Evolutionary conservation across 1,139 yeast species (phyloP).

Genomic region (Chernovozyma aurita): DNA sequence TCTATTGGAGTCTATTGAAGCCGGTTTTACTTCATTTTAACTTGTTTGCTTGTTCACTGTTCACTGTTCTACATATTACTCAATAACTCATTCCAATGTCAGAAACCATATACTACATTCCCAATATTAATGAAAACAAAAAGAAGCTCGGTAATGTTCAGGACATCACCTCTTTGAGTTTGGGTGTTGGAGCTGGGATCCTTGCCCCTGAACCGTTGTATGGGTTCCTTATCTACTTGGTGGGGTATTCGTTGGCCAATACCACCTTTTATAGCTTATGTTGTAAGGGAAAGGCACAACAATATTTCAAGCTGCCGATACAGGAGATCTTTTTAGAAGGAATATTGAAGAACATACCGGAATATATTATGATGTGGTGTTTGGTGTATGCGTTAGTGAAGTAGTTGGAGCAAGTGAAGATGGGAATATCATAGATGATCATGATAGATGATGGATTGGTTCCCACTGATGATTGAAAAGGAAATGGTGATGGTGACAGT

Average conservation of each 20-base stretch:
- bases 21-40: too few relatives aligned
- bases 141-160: constrained; percentile 49
- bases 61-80: too few relatives aligned
- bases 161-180: constrained; percentile 60
- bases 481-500: too few relatives aligned
- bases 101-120: constrained; percentile 14
- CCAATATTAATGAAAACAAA: constrained; percentile 29
- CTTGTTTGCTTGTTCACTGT: too few relatives aligned
- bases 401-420: constrained; percentile 8
- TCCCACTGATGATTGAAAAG: too few relatives aligned
- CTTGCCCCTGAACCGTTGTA: constrained; percentile 58
- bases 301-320: constrained; percentile 51
- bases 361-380: constrained; percentile 84
- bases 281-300: constrained; percentile 38
- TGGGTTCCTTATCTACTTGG: constrained; percentile 59
- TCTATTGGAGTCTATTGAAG: too few relatives aligned
- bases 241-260: constrained; percentile 44
- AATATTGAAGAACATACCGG: constrained; percentile 56
- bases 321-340: constrained; percentile 55
- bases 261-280: constrained; percentile 36
- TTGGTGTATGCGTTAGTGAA: constrained; percentile 63
- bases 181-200: constrained; percentile 72
- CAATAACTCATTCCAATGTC: constrained; percentile 1
- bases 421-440: not conserved
- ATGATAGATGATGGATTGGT: too few relatives aligned